phyloP scores from a whole-genome alignment of 805 yeast species.

The Ogataea populi-albae region DNA sequence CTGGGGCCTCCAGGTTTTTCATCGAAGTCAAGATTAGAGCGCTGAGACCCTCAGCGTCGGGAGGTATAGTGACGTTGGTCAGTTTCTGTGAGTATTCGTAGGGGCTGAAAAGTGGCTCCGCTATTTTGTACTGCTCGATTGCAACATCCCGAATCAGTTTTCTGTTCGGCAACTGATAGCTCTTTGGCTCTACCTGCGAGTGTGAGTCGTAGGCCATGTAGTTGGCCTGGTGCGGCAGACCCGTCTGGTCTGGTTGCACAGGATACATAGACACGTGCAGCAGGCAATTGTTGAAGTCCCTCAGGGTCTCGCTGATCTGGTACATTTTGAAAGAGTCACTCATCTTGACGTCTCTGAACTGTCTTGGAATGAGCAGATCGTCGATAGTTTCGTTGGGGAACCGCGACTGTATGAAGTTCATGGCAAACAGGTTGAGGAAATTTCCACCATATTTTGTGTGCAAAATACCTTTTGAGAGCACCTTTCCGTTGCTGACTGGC shows the following conservation, averaged over 20 bases:
- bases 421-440: slow-evolving; percentile 64
- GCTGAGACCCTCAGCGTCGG: slow-evolving; percentile 49
- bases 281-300: slow-evolving; percentile 45
- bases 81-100: slow-evolving; percentile 39
- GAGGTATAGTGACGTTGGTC: slow-evolving; percentile 42
- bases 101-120: slow-evolving; percentile 75
- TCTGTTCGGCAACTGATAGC: slow-evolving; percentile 62
- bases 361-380: slow-evolving; percentile 34
- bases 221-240: slow-evolving; percentile 32
- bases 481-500: slow-evolving; percentile 73
- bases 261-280: slow-evolving; percentile 29
- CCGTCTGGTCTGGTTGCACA: slow-evolving; percentile 25
- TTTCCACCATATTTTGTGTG: slow-evolving; percentile 83
- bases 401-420: slow-evolving; percentile 42
- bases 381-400: slow-evolving; percentile 30
- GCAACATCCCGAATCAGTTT: slow-evolving; percentile 42
- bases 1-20: slow-evolving; percentile 43
- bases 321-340: slow-evolving; percentile 39
- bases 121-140: slow-evolving; percentile 49
- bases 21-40: slow-evolving; percentile 44
- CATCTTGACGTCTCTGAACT: slow-evolving; percentile 26
- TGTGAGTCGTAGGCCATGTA: slow-evolving; percentile 31
- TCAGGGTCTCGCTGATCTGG: slow-evolving; percentile 40
- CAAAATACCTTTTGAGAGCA: slow-evolving; percentile 60
- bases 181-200: slow-evolving; percentile 39